Conservation (phyloP, 148 eudicot genomes). For the Oxyria digyna region DNA sequence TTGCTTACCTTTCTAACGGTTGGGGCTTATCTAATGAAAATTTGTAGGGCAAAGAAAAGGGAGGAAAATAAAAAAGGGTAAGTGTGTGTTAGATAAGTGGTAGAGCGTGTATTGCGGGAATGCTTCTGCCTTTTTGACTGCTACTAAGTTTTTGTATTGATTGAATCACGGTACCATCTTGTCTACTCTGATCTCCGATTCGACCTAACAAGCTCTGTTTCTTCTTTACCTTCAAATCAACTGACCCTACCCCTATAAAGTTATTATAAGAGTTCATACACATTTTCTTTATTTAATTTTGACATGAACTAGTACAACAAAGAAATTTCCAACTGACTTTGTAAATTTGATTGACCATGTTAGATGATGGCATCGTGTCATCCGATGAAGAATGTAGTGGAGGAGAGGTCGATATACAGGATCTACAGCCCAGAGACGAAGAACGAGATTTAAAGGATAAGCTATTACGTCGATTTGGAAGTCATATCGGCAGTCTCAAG, state of each 20-base stretch:
- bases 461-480: conserved; percentile 56
- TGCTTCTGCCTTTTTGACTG: conserved; percentile 2
- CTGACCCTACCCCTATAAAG: background rate
- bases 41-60: background rate
- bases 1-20: background rate
- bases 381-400: conserved; percentile 54
- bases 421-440: conserved; percentile 41
- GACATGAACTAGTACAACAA: background rate
- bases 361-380: conserved; percentile 40
- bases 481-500: conserved; percentile 65
- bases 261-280: background rate
- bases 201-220: background rate
- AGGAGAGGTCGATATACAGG: conserved; percentile 47
- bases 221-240: background rate
- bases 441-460: conserved; percentile 72
- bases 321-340: background rate
- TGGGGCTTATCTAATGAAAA: background rate
- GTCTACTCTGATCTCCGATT: conserved; percentile 4
- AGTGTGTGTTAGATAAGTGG: background rate
- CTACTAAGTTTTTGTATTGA: too few relatives aligned
- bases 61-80: background rate
- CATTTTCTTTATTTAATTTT: background rate
- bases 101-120: conserved; percentile 9
- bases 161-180: too few relatives aligned
- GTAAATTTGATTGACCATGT: background rate